A percentile compares a stretch with the other conserved stretches of the same genome.
These are phyloP conservation scores for Vinca minor DNA, from an alignment of 257 asterid genomes.

Conservation along the genomic window DNA sequence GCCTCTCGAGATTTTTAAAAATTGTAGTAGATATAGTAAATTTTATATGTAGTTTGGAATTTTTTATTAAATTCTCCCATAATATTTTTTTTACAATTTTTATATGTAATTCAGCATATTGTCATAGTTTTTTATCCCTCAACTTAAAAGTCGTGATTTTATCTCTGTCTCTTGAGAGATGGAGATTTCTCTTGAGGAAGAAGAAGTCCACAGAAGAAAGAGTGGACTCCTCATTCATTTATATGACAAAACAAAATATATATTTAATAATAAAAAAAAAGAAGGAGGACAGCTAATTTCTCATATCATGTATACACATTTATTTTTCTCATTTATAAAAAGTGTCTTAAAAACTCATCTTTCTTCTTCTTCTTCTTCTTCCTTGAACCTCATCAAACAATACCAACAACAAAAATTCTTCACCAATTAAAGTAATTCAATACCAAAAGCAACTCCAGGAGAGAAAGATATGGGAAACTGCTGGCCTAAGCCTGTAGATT, in stretches of 20 bases:
- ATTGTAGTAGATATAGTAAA: too few relatives aligned
- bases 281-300: not conserved
- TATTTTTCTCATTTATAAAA: not conserved
- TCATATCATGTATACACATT: not conserved
- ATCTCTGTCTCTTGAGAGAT: too few relatives aligned
- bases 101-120: too few relatives aligned
- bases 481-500: constrained; percentile 33
- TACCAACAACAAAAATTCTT: not conserved
- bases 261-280: too few relatives aligned
- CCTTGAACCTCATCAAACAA: constrained; percentile 15
- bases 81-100: too few relatives aligned
- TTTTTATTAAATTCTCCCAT: too few relatives aligned
- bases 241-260: too few relatives aligned
- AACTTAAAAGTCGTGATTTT: too few relatives aligned
- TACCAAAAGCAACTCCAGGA: not conserved
- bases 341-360: not conserved
- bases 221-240: not conserved
- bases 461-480: constrained; percentile 38
- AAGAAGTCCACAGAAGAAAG: not conserved
- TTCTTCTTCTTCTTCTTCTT: constrained; percentile 13
- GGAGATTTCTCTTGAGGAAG: not conserved
- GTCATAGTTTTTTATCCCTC: too few relatives aligned
- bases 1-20: too few relatives aligned
- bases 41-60: too few relatives aligned
- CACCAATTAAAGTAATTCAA: not conserved